These are phyloP conservation scores for Talaromyces sp. DNA, from an alignment of 2,329 filamentous ascomycete genomes.

Conservation along the genomic window DNA sequence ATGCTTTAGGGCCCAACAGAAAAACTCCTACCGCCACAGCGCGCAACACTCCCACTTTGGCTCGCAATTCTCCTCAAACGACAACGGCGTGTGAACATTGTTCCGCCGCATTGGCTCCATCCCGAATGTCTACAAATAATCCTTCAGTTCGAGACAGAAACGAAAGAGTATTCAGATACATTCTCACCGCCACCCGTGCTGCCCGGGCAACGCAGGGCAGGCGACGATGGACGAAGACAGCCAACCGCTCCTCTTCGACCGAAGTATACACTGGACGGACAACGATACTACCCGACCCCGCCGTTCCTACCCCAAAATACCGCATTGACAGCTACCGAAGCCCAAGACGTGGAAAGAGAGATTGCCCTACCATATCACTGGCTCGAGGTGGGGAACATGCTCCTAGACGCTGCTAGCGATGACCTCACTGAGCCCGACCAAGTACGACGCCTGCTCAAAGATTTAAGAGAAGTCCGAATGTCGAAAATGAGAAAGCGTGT, in stretches of 20 bases:
- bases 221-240: slow-evolving; percentile 23
- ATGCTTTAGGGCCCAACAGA: slow-evolving; percentile 68
- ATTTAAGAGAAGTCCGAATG: slow-evolving; percentile 81
- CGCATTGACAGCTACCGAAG: slow-evolving; percentile 60
- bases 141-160: slow-evolving; percentile 74
- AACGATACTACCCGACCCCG: slow-evolving; percentile 52
- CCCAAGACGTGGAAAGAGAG: slow-evolving; percentile 32
- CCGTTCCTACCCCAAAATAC: slow-evolving; percentile 79
- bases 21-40: slow-evolving; percentile 73
- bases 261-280: slow-evolving; percentile 39
- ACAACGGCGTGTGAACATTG: slow-evolving; percentile 87
- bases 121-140: slow-evolving; percentile 71
- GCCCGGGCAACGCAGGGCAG: slow-evolving; percentile 42
- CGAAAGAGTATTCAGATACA: slow-evolving; percentile 57
- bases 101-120: slow-evolving; percentile 85
- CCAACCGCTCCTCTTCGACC: slow-evolving; percentile 26
- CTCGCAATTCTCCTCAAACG: slow-evolving; percentile 92
- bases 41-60: slow-evolving; percentile 81
- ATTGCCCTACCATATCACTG: slow-evolving; percentile 80
- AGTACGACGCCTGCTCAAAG: slow-evolving; percentile 71
- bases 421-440: slow-evolving; percentile 73
- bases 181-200: slow-evolving; percentile 77
- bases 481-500: slow-evolving; percentile 81
- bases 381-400: slow-evolving; percentile 83
- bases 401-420: slow-evolving; percentile 80